Conservation (phyloP, 192 early-diverging fungal species). For the Podila clonocystis region DNA sequence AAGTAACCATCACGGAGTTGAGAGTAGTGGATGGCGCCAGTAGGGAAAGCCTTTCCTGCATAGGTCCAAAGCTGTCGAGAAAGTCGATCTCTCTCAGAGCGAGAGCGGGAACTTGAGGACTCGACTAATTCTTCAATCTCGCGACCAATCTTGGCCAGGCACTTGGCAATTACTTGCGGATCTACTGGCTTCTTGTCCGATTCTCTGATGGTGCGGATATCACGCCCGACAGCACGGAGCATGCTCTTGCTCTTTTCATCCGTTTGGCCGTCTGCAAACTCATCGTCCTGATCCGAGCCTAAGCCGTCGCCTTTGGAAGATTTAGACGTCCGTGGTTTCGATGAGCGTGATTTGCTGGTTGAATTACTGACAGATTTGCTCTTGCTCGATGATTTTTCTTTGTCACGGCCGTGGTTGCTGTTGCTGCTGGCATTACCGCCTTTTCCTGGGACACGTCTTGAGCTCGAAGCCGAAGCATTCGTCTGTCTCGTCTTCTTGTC, state of each 20-base stretch:
- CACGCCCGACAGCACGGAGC: slow-evolving; percentile 33
- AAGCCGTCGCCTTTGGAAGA: slow-evolving; percentile 10
- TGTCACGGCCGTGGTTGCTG: background rate
- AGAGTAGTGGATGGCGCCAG: slow-evolving; percentile 58
- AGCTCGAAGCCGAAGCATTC: slow-evolving; percentile 14
- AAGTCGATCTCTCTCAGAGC: slow-evolving; percentile 57
- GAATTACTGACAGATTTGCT: background rate
- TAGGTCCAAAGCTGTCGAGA: slow-evolving; percentile 63
- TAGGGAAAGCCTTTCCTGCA: slow-evolving; percentile 66
- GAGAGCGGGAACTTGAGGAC: slow-evolving; percentile 50
- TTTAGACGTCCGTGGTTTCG: slow-evolving; percentile 10
- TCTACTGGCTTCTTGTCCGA: slow-evolving; percentile 47
- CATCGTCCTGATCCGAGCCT: slow-evolving; percentile 15
- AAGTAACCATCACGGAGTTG: slow-evolving; percentile 52
- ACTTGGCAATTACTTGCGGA: slow-evolving; percentile 60
- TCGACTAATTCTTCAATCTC: slow-evolving; percentile 59
- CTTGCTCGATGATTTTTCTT: background rate
- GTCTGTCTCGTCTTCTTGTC: slow-evolving; percentile 48
- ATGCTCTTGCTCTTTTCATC: slow-evolving; percentile 40
- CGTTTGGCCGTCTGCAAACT: slow-evolving; percentile 11
- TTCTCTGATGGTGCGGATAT: slow-evolving; percentile 38
- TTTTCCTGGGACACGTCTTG: slow-evolving; percentile 44
- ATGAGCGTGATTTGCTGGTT: slow-evolving; percentile 30
- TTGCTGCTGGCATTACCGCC: slow-evolving; percentile 7
- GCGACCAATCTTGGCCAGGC: slow-evolving; percentile 63